Evolutionary conservation across 306 rosid genomes (phyloP), one percentile per base, ranked within the genome.

Genomic region (Trichosanthes cucumerina): DNA sequence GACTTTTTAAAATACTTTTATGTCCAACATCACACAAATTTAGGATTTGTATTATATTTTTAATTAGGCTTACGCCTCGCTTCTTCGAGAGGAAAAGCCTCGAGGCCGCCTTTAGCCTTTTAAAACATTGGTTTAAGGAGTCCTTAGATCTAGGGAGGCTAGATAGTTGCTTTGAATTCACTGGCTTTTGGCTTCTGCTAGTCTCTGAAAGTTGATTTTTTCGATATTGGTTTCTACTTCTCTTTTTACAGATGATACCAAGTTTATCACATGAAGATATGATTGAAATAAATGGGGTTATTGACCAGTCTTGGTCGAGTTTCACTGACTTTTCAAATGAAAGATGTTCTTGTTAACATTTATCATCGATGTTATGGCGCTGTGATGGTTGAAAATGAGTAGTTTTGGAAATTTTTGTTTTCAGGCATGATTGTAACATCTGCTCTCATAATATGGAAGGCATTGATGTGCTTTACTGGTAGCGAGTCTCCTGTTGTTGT

Each of bases 401-500:
- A 31, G 39, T 79, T 31, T 66, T 43, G 38, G 5, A 13, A 13
- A 0, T 26, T 73, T 76, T 81, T 28, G 83, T 16, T 79, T 78
- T 76, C 88, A 91, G 98, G 98, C 38, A 80, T 93, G 96, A 87
- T 93, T 80, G 91, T 90, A 33, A 82, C 97, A 43, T 87, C 97
- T 19, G 98, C 97, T 11, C 85, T 93, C 50, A 80, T 92, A 49
- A 87, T 92, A 78, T 93, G 98, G 98, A 92, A 90, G 89, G 96
- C 87, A 28, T 81, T 93, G 75, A 91, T 90, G 88, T 93, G 97
- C 68, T 36, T 88, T 57, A 89, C 96, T 7, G 96, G 94, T 19
- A 89, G 93, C 4, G 94, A 94, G 73, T 89, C 98, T 21, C 98
- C 98, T 12, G 93, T 94, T 36, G 97, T 94, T 19, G 98, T 94